A percentile compares a stretch with the other conserved stretches of the same genome.
These are phyloP conservation scores for Alternaria ethzedia DNA, from an alignment of 2,329 filamentous ascomycete genomes.

Conservation along the genomic window DNA sequence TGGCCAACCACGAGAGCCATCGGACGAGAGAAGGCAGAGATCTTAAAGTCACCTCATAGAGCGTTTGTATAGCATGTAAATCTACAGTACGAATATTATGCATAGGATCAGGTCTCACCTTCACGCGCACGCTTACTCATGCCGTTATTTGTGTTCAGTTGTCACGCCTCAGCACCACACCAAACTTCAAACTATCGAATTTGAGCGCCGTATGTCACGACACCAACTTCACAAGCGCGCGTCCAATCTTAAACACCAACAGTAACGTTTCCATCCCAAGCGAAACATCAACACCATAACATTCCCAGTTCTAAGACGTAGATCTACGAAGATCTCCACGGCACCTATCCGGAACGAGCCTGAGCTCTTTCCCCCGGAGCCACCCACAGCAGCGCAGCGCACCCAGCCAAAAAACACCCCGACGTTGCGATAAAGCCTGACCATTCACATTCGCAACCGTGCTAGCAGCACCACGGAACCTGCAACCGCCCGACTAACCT, in stretches of 20 bases:
- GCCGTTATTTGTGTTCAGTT: not conserved
- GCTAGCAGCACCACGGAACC: not conserved
- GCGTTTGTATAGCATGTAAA: conserved; percentile 1
- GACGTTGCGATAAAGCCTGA: not conserved
- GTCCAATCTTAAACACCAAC: not conserved
- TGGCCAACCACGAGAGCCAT: conserved; percentile 29
- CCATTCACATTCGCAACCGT: not conserved
- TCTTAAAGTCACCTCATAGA: conserved; percentile 26
- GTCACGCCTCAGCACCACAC: not conserved
- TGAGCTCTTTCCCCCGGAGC: not conserved
- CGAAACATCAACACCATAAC: not conserved
- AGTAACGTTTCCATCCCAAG: not conserved
- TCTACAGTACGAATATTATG: not conserved
- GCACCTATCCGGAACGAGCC: not conserved
- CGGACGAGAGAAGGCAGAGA: conserved; percentile 28
- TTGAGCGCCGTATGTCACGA: not conserved
- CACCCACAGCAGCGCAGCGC: not conserved
- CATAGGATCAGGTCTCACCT: not conserved
- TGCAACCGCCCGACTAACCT: not conserved
- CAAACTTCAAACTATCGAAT: not conserved
- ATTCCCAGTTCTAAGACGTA: not conserved
- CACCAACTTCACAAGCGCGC: not conserved
- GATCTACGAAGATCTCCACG: not conserved
- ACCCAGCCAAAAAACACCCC: not conserved
- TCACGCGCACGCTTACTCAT: not conserved